These are phyloP conservation scores for Penicillium ochrochloron DNA, from an alignment of 495 filamentous ascomycete species.

Conservation along the genomic window DNA sequence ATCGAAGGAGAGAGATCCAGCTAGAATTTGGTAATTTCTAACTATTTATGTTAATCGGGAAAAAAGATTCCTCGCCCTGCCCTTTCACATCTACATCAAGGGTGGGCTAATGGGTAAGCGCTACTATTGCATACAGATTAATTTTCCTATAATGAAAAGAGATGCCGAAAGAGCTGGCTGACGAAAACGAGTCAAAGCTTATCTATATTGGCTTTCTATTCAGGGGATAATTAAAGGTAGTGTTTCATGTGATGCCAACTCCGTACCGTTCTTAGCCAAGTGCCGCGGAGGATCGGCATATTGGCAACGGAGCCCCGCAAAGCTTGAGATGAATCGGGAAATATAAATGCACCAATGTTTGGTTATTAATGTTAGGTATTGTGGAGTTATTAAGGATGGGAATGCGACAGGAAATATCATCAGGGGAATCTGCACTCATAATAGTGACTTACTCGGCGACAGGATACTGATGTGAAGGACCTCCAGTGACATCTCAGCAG, in stretches of 20 bases:
- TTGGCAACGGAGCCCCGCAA: constrained; percentile 9
- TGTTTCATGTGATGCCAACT: constrained; percentile 3
- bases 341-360: constrained; percentile 9
- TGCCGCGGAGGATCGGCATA: constrained; percentile 10
- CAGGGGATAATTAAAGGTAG: constrained; percentile 11
- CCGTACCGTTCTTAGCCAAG: constrained; percentile 11
- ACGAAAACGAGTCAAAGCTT: neutral
- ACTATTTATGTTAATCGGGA: neutral
- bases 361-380: neutral
- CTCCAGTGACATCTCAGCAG: neutral
- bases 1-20: neutral
- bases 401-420: neutral
- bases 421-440: neutral
- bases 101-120: neutral
- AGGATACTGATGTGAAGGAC: neutral
- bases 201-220: neutral
- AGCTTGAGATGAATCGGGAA: constrained; percentile 12
- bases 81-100: neutral
- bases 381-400: neutral
- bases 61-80: neutral
- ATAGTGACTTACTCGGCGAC: neutral
- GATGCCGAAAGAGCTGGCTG: neutral
- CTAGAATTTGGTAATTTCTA: neutral
- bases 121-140: neutral
- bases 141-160: constrained; percentile 4